Evolutionary conservation across 495 filamentous ascomycete species (phyloP), one percentile per base, ranked within the genome.

Genomic region (Penicillium pulvis): DNA sequence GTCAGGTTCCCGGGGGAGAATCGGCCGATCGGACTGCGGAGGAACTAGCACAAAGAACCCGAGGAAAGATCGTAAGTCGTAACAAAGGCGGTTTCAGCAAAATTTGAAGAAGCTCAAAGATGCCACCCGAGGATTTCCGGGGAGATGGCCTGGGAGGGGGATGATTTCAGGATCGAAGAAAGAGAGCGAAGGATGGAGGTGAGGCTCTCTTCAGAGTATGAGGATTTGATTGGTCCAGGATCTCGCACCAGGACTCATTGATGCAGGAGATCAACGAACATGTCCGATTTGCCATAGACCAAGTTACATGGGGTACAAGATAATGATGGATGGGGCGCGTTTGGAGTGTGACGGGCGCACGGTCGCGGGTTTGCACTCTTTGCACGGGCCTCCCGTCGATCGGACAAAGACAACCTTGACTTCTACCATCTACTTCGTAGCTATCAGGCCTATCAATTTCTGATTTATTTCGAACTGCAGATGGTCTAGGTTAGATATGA

Each of bases 221-320:
- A 26, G 20, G 43, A 51, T 23, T 14, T 60, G 52, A 60, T 60
- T 60, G 58, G 58, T 14, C 26, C 46, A 44, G 39, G 52, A 51
- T 56, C 41, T 60, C 44, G 45, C 56, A 39, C 45, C 30, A 53
- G 39, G 31, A 51, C 45, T 60, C 58, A 55, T 60, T 19, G 36
- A 60, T 44, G 57, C 58, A 56, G 47, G 31, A 47, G 48, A 61
- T 56, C 53, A 53, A 51, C 42, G 49, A 26, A 31, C 55, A 49
- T 49, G 46, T 49, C 26, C 26, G 11, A 49, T 49, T 41, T 41
- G 39, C 39, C 12, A 49, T 16, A 49, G 30, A 28, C 39, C 39
- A n/a, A 49, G 46, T 33, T 24, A 49, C 46, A 49, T 49, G 46
- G 46, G 46, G 46, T 49, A 49, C 14, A 41, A 41, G 26, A 26